phyloP scores from a whole-genome alignment of 164 flowering plant genomes.

The Magnolia kwangsiensis region DNA sequence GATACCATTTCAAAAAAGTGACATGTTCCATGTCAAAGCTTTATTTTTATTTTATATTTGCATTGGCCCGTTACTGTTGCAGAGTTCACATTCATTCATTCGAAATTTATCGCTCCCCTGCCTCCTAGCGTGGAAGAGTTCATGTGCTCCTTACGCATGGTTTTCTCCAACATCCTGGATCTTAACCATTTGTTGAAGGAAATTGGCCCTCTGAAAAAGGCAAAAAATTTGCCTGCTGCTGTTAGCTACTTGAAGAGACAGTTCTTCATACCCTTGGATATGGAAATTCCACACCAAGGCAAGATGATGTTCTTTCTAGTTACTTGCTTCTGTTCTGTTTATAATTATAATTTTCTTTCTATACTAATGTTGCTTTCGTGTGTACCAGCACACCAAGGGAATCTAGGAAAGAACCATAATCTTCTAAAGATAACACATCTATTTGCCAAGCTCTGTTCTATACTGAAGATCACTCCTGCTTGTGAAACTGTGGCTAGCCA shows the following conservation, averaged over 20 bases:
- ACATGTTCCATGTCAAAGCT: neutral
- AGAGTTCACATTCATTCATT: conserved; percentile 78
- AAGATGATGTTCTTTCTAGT: conserved; percentile 13
- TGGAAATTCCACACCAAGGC: conserved; percentile 61
- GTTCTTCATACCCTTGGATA: conserved; percentile 51
- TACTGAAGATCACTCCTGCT: conserved; percentile 38
- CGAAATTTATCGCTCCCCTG: conserved; percentile 70
- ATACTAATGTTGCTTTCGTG: conserved; percentile 2
- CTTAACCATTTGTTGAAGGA: conserved; percentile 65
- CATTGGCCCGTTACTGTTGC: conserved; percentile 19
- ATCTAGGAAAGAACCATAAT: conserved; percentile 45
- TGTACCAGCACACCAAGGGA: conserved; percentile 28
- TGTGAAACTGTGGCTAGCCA: conserved; percentile 8
- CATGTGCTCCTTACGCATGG: conserved; percentile 43
- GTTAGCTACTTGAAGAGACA: conserved; percentile 48
- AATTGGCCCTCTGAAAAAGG: conserved; percentile 41
- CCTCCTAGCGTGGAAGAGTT: conserved; percentile 64
- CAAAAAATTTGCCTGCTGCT: conserved; percentile 50
- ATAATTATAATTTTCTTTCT: neutral
- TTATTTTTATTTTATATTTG: neutral
- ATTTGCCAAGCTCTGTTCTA: conserved; percentile 56
- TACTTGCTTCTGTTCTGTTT: neutral
- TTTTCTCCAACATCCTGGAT: conserved; percentile 57
- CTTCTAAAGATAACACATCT: conserved; percentile 46
- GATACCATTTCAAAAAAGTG: neutral